Evolutionary conservation across 345 rosid genomes (phyloP).

Genomic region (Arabis hirsuta): DNA sequence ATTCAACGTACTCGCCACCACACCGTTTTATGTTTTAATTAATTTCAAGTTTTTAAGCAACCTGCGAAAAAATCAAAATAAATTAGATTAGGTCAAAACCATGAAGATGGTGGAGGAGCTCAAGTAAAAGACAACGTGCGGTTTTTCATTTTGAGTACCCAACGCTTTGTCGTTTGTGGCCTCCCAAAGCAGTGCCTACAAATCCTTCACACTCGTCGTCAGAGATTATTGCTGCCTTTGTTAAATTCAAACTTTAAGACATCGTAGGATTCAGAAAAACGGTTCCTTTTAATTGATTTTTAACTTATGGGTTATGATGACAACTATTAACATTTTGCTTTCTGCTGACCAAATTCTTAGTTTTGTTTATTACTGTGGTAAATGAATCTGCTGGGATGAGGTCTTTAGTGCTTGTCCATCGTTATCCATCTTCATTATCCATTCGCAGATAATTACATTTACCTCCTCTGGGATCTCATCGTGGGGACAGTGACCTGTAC

Average conservation of each 20-base stretch:
- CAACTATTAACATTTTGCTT: conserved; percentile 12
- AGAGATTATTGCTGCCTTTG: too few relatives aligned
- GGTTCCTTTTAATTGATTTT: background rate
- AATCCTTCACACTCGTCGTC: background rate
- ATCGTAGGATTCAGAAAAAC: background rate
- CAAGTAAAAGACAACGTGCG: conserved; percentile 11
- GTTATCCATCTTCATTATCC: conserved; percentile 52
- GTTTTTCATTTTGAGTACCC: background rate
- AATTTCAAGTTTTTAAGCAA: conserved; percentile 20
- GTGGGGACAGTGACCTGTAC: conserved; percentile 86
- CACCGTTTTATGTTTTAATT: conserved; percentile 41
- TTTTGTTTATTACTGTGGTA: conserved; percentile 6
- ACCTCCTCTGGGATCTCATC: conserved; percentile 76
- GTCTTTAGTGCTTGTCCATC: conserved; percentile 31
- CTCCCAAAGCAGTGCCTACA: conserved; percentile 23
- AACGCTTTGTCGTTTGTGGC: conserved; percentile 30
- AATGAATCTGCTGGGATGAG: conserved; percentile 15
- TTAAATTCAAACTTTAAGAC: too few relatives aligned
- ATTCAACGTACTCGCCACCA: conserved; percentile 34
- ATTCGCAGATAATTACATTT: conserved; percentile 56
- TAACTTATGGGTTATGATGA: background rate
- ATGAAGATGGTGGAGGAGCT: background rate
- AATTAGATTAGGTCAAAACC: conserved; percentile 8
- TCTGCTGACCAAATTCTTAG: background rate
- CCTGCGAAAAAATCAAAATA: conserved; percentile 2